phyloP scores from a whole-genome alignment of 2,329 filamentous ascomycete species.

The Cryphonectria naterciae region DNA sequence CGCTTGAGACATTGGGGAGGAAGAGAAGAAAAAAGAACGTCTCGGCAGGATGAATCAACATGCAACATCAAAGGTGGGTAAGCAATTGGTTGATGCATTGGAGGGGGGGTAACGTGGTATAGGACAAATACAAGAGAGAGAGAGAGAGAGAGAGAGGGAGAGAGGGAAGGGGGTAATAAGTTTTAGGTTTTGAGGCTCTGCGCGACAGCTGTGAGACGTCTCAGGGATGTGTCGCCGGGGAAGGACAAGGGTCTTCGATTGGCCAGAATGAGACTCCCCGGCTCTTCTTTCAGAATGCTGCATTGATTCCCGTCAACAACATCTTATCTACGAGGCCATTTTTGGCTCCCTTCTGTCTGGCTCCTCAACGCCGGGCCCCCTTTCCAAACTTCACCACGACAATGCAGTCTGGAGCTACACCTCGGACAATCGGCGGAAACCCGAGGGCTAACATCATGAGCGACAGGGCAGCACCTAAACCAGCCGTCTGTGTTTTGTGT shows the following conservation, averaged over 20 bases:
- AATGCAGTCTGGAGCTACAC: neutral
- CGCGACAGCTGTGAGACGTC: conserved; percentile 29
- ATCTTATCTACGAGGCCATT: neutral
- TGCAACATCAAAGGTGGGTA: neutral
- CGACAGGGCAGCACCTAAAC: neutral
- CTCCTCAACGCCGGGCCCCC: neutral
- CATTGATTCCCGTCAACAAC: neutral
- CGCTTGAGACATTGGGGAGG: neutral
- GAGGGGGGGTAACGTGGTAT: no score
- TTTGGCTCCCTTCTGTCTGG: neutral
- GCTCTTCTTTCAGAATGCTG: neutral
- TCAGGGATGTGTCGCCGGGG: conserved; percentile 25
- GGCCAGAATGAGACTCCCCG: conserved; percentile 6
- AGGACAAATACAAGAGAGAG: neutral
- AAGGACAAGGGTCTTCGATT: conserved; percentile 16
- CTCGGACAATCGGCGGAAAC: neutral
- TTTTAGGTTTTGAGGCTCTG: conserved; percentile 27
- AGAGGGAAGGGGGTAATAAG: neutral
- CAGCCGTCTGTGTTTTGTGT: neutral
- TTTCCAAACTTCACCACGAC: neutral
- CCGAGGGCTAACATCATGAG: neutral
- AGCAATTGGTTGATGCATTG: neutral
- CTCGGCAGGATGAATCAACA: neutral
- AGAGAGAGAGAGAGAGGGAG: neutral
- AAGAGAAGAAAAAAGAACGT: neutral